A percentile compares a stretch with the other conserved stretches of the same genome.
These are phyloP conservation scores for Leishmania martiniquensis DNA, from an alignment of 208 protist species.

Conservation along the genomic window DNA sequence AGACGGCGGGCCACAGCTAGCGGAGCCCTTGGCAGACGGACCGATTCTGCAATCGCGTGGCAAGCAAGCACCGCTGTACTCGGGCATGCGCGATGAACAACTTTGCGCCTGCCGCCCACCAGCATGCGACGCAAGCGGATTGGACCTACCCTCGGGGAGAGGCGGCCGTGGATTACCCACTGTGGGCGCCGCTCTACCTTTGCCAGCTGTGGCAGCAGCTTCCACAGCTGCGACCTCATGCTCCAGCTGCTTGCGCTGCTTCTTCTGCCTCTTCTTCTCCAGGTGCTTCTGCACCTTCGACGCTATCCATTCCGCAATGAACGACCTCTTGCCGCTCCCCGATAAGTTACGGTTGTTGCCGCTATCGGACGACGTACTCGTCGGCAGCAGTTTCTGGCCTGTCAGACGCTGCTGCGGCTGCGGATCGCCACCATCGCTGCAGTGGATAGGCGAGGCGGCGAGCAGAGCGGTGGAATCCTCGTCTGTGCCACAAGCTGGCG, in stretches of 20 bases:
- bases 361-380: not conserved
- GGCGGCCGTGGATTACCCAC: not conserved
- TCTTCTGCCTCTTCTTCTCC: constrained; percentile 34
- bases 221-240: constrained; percentile 21
- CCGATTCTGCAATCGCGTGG: not conserved
- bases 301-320: constrained; percentile 28
- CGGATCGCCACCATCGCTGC: not conserved
- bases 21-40: not conserved
- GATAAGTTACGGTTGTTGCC: not conserved
- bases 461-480: not conserved
- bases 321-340: constrained; percentile 5
- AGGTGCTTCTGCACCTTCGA: constrained; percentile 38
- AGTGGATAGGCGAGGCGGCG: not conserved
- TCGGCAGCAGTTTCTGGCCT: not conserved
- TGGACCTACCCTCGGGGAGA: not conserved
- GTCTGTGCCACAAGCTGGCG: not conserved
- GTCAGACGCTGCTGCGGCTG: not conserved
- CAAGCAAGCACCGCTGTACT: constrained; percentile 8
- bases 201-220: not conserved
- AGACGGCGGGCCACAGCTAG: not conserved
- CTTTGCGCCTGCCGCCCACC: not conserved
- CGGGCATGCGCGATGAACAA: constrained; percentile 10
- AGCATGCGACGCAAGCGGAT: not conserved
- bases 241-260: constrained; percentile 17
- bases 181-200: not conserved